Evolutionary conservation across 2,329 filamentous ascomycete genomes (phyloP).

Genomic region (Fusarium sororula): DNA sequence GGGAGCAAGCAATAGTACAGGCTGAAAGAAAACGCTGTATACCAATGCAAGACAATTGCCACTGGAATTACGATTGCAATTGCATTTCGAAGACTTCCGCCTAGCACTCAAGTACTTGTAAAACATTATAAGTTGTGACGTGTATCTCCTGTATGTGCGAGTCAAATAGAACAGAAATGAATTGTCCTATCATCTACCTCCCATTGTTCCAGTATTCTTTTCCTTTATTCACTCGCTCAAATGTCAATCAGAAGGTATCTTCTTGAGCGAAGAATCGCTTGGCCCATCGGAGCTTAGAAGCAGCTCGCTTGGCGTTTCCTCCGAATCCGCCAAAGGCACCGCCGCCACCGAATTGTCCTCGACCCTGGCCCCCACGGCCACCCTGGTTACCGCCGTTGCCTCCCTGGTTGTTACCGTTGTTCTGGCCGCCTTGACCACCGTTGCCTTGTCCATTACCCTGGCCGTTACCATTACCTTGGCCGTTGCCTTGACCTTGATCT

Average conservation of each 20-base stretch:
- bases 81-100: too few relatives aligned
- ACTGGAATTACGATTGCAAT: background rate
- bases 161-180: too few relatives aligned
- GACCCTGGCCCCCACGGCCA: background rate
- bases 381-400: background rate
- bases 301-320: conserved; percentile 23
- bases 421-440: background rate
- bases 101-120: background rate
- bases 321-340: conserved; percentile 7
- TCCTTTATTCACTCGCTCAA: background rate
- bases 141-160: background rate
- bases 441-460: background rate
- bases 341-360: background rate
- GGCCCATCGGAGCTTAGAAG: conserved; percentile 21
- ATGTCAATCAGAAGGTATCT: background rate
- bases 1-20: background rate
- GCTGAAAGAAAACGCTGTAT: fast-evolving
- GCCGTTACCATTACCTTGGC: background rate
- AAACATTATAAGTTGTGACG: background rate
- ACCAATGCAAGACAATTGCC: background rate
- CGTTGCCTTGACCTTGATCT: background rate
- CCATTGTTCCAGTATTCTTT: background rate
- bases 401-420: background rate
- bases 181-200: background rate
- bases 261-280: conserved; percentile 6